A percentile compares a stretch with the other conserved stretches of the same genome.
Evolutionary conservation across 148 eudicot genomes (phyloP).

Genomic region (Pharnaceum exiguum): DNA sequence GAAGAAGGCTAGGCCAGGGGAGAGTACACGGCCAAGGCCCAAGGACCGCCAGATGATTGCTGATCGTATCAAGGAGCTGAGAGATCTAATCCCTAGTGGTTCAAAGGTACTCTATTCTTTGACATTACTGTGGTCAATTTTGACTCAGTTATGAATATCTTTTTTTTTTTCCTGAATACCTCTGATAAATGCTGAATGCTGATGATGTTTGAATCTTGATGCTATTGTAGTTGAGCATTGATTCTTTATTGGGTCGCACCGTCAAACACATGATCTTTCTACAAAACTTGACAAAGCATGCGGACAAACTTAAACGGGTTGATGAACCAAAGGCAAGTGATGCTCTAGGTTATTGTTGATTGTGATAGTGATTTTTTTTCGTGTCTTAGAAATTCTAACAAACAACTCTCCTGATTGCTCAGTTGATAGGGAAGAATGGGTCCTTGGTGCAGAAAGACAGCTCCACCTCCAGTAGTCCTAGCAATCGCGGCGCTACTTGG

Average conservation of each 20-base stretch:
- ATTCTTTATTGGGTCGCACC: conserved; percentile 53
- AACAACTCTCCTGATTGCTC: conserved; percentile 1
- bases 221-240: conserved; percentile 71
- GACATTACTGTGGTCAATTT: background rate
- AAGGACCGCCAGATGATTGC: conserved; percentile 80
- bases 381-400: background rate
- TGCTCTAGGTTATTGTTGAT: background rate
- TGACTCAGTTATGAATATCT: background rate
- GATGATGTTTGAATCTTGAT: conserved; percentile 7
- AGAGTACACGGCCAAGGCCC: conserved; percentile 62
- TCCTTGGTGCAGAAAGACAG: conserved; percentile 10
- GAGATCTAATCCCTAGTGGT: conserved; percentile 77
- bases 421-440: conserved; percentile 28
- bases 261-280: conserved; percentile 76
- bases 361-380: background rate
- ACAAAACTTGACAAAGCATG: conserved; percentile 61
- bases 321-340: conserved; percentile 52
- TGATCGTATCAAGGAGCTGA: conserved; percentile 72
- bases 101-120: conserved; percentile 51
- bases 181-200: conserved; percentile 1
- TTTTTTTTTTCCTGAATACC: background rate
- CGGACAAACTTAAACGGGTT: conserved; percentile 43
- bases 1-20: conserved; percentile 73
- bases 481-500: conserved; percentile 52
- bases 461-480: conserved; percentile 12